Base-by-base conservation (phyloP, 164 flowering plant species). In the Nymphaea colorata region DNA sequence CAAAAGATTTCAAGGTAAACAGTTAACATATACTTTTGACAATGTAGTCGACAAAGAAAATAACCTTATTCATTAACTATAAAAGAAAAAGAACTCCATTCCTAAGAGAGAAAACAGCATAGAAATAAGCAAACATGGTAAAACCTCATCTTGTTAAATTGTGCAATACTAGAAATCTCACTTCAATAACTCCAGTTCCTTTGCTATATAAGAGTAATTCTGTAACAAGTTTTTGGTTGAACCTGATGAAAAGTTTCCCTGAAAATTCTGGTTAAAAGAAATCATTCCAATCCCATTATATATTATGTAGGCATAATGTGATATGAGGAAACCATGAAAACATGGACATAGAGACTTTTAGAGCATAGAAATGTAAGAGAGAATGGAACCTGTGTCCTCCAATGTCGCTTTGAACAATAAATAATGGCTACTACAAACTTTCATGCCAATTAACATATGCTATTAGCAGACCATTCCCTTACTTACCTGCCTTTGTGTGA, bases 401-500 rank as follows among this genome's bases (percentile, higher is more conserved):
- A n/a, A n/a, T n/a, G n/a, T 25, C 36, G 36, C 36, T 25, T 25
- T 25, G 36, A 25, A 25, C 36, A 25, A 25, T 1, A 25, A 25
- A 25, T 25, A 25, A 25, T 25, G 36, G 0, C 36, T 25, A 25
- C 1, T 25, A 25, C 36, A 25, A 25, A 25, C 36, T 25, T 25
- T 25, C 36, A 25, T 25, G 36, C 36, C 36, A 25, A 25, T 25
- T 25, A 25, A 25, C 36, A 25, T 25, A 25, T 25, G 36, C 36
- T 25, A 25, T 25, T 25, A 25, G 36, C 36, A 0, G 36, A 25
- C 36, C 36, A 25, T 25, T 25, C 36, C 36, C 14, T 4, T 51
- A 70, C 67, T 78, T 77, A 86, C 92, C 91, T 87, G 88, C 75
- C 78, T 82, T 71, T 69, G 82, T 64, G 74, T 60, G 63, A 70